Conservation (phyloP, 768 basidiomycete species). For the Auriculariales sp. region DNA sequence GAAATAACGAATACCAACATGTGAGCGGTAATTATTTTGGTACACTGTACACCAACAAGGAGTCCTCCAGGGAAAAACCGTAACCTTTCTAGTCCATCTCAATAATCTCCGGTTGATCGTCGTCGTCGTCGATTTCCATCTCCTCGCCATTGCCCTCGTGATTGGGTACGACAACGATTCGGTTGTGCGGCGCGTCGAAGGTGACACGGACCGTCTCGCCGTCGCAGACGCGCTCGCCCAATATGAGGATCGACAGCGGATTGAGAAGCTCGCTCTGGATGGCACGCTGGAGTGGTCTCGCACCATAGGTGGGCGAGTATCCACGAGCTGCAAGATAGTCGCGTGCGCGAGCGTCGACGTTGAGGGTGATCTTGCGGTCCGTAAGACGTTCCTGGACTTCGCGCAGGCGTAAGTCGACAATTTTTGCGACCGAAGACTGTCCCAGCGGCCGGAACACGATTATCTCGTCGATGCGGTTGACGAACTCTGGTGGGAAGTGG, state of each 20-base stretch:
- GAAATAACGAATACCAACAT: too few species aligned
- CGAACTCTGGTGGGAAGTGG: slow-evolving; percentile 87
- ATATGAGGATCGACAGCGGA: slow-evolving; percentile 71
- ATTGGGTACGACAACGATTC: slow-evolving; percentile 65
- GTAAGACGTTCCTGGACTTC: slow-evolving; percentile 75
- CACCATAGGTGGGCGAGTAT: slow-evolving; percentile 76
- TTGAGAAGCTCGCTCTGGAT: slow-evolving; percentile 90
- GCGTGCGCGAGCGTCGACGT: slow-evolving; percentile 64
- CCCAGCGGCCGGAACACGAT: slow-evolving; percentile 46
- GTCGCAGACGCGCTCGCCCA: slow-evolving; percentile 71
- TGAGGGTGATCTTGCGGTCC: slow-evolving; percentile 66
- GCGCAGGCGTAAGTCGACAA: slow-evolving; percentile 76
- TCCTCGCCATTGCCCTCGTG: slow-evolving; percentile 45
- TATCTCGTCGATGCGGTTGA: slow-evolving; percentile 77
- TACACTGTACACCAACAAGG: too few species aligned
- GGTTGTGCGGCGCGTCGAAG: slow-evolving; percentile 74
- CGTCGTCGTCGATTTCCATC: slow-evolving; percentile 48
- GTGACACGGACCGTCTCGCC: slow-evolving; percentile 61
- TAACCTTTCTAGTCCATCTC: slow-evolving; percentile 38
- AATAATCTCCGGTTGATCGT: slow-evolving; percentile 52
- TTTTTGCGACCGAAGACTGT: slow-evolving; percentile 57
- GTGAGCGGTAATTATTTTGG: too few species aligned
- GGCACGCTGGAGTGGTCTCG: slow-evolving; percentile 79
- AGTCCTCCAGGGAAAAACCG: not conserved
- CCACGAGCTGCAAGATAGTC: slow-evolving; percentile 61